Conservation (phyloP, 352 stramenopile species). For the Globisporangium canariense region DNA sequence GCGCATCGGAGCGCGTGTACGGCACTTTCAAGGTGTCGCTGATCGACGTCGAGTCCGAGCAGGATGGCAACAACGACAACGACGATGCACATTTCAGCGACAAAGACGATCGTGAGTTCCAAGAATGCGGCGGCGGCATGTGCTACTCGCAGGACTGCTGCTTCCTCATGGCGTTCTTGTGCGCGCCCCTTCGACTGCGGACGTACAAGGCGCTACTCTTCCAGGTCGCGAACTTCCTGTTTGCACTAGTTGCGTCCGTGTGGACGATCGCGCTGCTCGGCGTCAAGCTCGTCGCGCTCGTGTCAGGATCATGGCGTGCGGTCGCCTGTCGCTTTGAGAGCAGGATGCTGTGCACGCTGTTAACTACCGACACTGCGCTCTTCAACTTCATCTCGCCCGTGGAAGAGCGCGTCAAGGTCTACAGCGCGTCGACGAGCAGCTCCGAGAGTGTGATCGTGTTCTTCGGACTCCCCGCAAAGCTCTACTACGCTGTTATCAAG, state of each 20-base stretch:
- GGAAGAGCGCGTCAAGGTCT: slow-evolving; percentile 48
- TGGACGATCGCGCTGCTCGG: slow-evolving; percentile 29
- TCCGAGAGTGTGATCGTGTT: slow-evolving; percentile 28
- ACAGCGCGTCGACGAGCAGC: slow-evolving; percentile 29
- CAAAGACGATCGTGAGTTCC: slow-evolving; percentile 8
- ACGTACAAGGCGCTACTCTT: slow-evolving; percentile 66
- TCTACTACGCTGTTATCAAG: slow-evolving; percentile 61
- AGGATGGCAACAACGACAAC: not conserved
- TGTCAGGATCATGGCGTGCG: slow-evolving; percentile 11
- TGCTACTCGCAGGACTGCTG: slow-evolving; percentile 43
- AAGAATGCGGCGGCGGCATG: slow-evolving; percentile 9
- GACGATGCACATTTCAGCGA: slow-evolving; percentile 15
- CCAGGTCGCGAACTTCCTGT: slow-evolving; percentile 43
- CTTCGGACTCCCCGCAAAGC: slow-evolving; percentile 40
- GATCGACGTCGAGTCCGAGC: slow-evolving; percentile 54
- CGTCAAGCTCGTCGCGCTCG: slow-evolving; percentile 18
- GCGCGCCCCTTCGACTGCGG: slow-evolving; percentile 39
- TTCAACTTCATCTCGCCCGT: slow-evolving; percentile 59
- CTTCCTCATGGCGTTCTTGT: slow-evolving; percentile 49
- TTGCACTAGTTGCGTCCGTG: slow-evolving; percentile 30
- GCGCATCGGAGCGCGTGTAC: slow-evolving; percentile 45
- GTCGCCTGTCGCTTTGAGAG: slow-evolving; percentile 24
- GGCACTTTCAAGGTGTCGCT: slow-evolving; percentile 70
- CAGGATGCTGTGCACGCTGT: slow-evolving; percentile 29
- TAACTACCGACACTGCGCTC: slow-evolving; percentile 41